Percentiles rank a stretch among this genome's conserved stretches.
phyloP scores from a whole-genome alignment of 2,329 filamentous ascomycete species.

The Stemphylium lycopersici region DNA sequence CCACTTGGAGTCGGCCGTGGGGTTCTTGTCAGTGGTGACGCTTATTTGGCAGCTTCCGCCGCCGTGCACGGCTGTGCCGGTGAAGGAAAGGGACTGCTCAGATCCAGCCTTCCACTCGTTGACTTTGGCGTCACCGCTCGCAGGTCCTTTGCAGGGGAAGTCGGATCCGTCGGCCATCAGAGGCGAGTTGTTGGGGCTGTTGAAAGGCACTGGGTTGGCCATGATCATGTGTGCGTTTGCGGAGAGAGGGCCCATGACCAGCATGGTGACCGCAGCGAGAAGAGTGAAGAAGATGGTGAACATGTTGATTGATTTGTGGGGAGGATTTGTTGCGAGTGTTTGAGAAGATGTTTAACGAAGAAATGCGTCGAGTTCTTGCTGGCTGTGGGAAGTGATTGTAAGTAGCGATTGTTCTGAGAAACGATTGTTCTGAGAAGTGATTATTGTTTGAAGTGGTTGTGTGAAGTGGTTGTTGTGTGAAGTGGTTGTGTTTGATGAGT shows the following conservation, averaged over 20 bases:
- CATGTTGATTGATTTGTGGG: slow-evolving; percentile 16
- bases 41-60: slow-evolving; percentile 91
- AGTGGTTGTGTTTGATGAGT: slow-evolving; percentile 17
- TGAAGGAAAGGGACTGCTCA: slow-evolving; percentile 66
- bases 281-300: slow-evolving; percentile 14
- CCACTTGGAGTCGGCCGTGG: slow-evolving; percentile 71
- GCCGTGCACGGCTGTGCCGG: slow-evolving; percentile 77
- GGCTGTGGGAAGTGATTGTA: neutral
- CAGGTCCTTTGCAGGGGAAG: slow-evolving; percentile 77
- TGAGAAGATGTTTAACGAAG: too few species aligned
- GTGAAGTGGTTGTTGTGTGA: neutral
- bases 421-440: slow-evolving; percentile 2
- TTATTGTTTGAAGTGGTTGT: neutral
- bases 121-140: slow-evolving; percentile 53
- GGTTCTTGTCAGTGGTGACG: slow-evolving; percentile 75
- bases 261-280: slow-evolving; percentile 23
- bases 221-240: slow-evolving; percentile 79
- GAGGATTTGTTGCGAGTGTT: slow-evolving; percentile 3
- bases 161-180: slow-evolving; percentile 64
- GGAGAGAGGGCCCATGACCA: slow-evolving; percentile 57
- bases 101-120: slow-evolving; percentile 71
- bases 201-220: slow-evolving; percentile 70
- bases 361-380: too few species aligned
- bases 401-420: neutral
- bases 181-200: slow-evolving; percentile 63